Evolutionary conservation across 2,329 filamentous ascomycete genomes (phyloP).

Genomic region (Penicillium sp.): DNA sequence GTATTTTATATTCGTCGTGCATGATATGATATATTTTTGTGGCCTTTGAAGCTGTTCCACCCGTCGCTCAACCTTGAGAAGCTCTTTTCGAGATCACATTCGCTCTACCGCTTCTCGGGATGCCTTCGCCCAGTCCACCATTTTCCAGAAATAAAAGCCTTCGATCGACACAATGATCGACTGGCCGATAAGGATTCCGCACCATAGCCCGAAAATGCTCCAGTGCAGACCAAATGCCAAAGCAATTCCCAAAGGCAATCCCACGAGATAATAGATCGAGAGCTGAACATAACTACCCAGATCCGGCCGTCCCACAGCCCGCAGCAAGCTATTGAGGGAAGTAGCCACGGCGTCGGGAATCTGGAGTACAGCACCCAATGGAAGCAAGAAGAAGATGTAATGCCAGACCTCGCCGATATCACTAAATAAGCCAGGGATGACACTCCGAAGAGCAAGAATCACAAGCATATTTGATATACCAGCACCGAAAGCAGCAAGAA

Average conservation of each 20-base stretch:
- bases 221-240: slow-evolving; percentile 71
- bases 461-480: slow-evolving; percentile 71
- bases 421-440: slow-evolving; percentile 72
- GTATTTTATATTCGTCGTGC: neutral
- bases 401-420: slow-evolving; percentile 63
- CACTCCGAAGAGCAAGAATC: slow-evolving; percentile 62
- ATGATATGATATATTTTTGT: neutral
- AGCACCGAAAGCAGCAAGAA: slow-evolving; percentile 63
- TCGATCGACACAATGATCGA: slow-evolving; percentile 53
- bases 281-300: slow-evolving; percentile 83
- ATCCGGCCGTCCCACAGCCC: slow-evolving; percentile 79
- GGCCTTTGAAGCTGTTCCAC: neutral
- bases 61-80: neutral
- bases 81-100: neutral
- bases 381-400: slow-evolving; percentile 65
- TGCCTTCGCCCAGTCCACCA: slow-evolving; percentile 12
- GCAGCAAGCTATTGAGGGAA: slow-evolving; percentile 75
- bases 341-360: slow-evolving; percentile 75
- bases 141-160: slow-evolving; percentile 47
- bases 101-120: slow-evolving; percentile 6
- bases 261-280: slow-evolving; percentile 76
- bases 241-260: slow-evolving; percentile 73
- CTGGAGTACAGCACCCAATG: slow-evolving; percentile 79
- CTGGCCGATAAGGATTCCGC: slow-evolving; percentile 68
- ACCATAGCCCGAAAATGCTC: slow-evolving; percentile 76